Evolutionary conservation across 371 early-diverging fungal species (phyloP).

Genomic region (Mortierella sp.): DNA sequence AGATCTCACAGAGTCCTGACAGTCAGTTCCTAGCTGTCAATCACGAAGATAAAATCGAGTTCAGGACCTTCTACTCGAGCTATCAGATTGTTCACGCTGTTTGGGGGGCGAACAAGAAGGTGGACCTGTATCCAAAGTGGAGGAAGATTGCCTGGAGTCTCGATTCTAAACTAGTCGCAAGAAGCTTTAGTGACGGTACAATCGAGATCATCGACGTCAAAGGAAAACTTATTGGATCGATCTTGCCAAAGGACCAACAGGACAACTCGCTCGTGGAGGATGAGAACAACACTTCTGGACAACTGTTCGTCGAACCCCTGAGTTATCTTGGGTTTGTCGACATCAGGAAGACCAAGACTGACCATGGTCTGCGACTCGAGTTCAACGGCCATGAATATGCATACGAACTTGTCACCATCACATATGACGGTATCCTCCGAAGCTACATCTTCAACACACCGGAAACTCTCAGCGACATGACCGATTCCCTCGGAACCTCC

Average conservation of each 20-base stretch:
- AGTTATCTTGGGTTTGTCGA: constrained; percentile 50
- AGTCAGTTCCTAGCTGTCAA: constrained; percentile 55
- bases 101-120: constrained; percentile 18
- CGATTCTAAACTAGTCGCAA: constrained; percentile 54
- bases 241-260: constrained; percentile 40
- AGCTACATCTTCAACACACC: constrained; percentile 56
- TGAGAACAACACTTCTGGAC: constrained; percentile 6
- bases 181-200: constrained; percentile 55
- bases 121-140: constrained; percentile 57
- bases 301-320: constrained; percentile 55
- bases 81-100: constrained; percentile 53
- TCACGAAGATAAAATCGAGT: constrained; percentile 57
- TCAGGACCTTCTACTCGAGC: constrained; percentile 49
- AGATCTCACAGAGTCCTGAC: constrained; percentile 52
- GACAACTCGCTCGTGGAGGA: constrained; percentile 3
- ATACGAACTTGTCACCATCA: constrained; percentile 54
- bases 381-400: constrained; percentile 50
- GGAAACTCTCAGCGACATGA: constrained; percentile 15
- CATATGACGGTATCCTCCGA: constrained; percentile 55
- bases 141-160: constrained; percentile 56
- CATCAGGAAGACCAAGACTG: constrained; percentile 12
- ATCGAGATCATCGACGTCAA: constrained; percentile 53
- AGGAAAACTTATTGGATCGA: constrained; percentile 47
- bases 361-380: constrained; percentile 8
- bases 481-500: constrained; percentile 15